Evolutionary conservation across 1,284 basidiomycete species (phyloP).

Genomic region (Malassezia caprae): DNA sequence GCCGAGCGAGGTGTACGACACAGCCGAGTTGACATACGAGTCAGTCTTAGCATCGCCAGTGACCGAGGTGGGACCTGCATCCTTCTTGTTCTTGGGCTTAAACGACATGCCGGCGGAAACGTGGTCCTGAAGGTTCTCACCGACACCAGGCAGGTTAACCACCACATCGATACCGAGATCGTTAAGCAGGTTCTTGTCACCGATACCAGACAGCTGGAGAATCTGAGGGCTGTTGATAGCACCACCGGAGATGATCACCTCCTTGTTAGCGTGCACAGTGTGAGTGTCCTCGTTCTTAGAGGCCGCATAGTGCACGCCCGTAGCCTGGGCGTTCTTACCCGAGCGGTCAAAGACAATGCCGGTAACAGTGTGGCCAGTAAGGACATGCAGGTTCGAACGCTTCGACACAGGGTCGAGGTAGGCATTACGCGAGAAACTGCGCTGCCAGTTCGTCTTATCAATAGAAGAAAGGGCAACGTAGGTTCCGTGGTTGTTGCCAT

Average conservation of each 20-base stretch:
- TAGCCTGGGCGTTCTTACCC: conserved; percentile 17
- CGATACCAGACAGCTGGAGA: conserved; percentile 54
- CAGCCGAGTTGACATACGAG: conserved; percentile 30
- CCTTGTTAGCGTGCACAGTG: conserved; percentile 31
- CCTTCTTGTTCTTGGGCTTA: conserved; percentile 15
- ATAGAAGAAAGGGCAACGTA: conserved; percentile 32
- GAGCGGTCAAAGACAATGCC: conserved; percentile 23
- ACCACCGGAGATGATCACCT: conserved; percentile 40
- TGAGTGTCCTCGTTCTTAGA: conserved; percentile 14
- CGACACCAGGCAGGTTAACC: conserved; percentile 53
- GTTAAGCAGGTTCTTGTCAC: conserved; percentile 49
- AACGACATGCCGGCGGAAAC: conserved; percentile 24
- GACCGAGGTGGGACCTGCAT: conserved; percentile 7
- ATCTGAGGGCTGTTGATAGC: conserved; percentile 52
- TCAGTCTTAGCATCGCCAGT: conserved; percentile 23
- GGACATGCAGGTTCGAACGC: conserved; percentile 34
- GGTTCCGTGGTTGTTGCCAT: conserved; percentile 31
- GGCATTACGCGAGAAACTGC: conserved; percentile 30
- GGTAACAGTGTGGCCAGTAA: conserved; percentile 32
- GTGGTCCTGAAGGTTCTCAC: conserved; percentile 55
- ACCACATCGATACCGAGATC: conserved; percentile 50
- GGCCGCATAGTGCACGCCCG: conserved; percentile 30
- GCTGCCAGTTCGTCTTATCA: conserved; percentile 25
- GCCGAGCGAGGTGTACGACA: conserved; percentile 32
- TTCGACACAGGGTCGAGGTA: conserved; percentile 30